Percentiles rank a stretch among this genome's conserved stretches.
Conservation (phyloP, 2,329 filamentous ascomycete genomes). For the Diaporthe vaccinii region DNA sequence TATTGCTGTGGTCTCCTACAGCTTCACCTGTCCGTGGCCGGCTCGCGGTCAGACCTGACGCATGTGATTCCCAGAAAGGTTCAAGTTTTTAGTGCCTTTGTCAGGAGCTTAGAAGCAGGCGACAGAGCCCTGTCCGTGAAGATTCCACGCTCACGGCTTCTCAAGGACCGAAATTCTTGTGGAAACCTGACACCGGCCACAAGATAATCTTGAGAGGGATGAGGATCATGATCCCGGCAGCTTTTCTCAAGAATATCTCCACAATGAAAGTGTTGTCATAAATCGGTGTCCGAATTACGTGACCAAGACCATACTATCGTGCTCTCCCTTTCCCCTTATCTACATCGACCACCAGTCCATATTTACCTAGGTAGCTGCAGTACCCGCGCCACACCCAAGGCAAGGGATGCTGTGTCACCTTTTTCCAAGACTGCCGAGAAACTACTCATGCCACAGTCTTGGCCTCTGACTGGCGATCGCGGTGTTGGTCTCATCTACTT, state of each 20-base stretch:
- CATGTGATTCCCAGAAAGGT: not conserved
- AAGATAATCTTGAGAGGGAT: not conserved
- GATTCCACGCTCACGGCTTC: no score
- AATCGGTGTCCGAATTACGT: conserved; percentile 8
- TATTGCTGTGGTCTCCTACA: not conserved
- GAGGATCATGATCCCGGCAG: not conserved
- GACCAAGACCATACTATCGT: not conserved
- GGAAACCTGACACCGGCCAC: not conserved
- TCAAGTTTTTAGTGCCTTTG: not conserved
- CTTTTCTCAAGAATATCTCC: not conserved
- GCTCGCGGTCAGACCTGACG: not conserved
- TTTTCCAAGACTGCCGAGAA: conserved; percentile 22
- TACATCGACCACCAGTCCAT: not conserved
- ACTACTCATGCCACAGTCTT: not conserved
- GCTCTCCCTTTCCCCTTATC: not conserved
- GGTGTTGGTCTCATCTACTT: not conserved
- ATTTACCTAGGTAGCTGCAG: no score
- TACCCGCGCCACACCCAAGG: conserved; percentile 6
- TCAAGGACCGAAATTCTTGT: not conserved
- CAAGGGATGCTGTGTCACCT: not conserved
- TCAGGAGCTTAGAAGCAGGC: no score
- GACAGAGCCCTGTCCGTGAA: not conserved
- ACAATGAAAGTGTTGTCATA: not conserved
- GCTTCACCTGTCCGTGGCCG: not conserved
- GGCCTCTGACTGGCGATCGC: conserved; percentile 18